phyloP scores from a whole-genome alignment of 257 asterid genomes.

The Eucommia ulmoides region DNA sequence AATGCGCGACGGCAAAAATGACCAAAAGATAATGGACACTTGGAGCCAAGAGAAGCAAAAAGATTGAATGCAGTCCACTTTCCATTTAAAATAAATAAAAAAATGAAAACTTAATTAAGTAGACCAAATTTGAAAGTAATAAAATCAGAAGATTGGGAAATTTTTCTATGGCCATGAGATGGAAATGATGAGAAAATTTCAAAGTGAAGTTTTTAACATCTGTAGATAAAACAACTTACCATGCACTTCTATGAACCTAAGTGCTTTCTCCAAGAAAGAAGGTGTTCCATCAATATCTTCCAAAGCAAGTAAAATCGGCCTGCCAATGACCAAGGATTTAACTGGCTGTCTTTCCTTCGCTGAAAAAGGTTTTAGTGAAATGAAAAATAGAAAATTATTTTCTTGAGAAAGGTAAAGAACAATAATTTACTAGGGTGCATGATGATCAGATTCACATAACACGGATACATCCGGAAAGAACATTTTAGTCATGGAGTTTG shows the following conservation, averaged over 20 bases:
- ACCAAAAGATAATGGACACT: no score
- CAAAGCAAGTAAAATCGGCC: slow-evolving; percentile 92
- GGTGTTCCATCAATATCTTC: slow-evolving; percentile 98
- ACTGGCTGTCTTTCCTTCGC: slow-evolving; percentile 68
- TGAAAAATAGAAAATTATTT: no score
- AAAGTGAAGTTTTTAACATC: background rate
- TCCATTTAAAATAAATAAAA: no score
- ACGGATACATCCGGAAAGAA: no score
- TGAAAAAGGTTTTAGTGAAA: slow-evolving; percentile 9
- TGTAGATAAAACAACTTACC: slow-evolving; percentile 39
- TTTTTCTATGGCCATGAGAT: background rate
- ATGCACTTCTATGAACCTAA: slow-evolving; percentile 71
- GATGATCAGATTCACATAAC: background rate
- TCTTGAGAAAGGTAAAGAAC: no score
- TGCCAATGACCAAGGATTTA: slow-evolving; percentile 74
- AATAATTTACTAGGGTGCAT: background rate
- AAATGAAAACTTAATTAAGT: no score
- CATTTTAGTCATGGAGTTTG: no score
- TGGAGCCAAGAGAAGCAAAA: no score
- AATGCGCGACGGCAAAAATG: no score
- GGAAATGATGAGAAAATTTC: background rate
- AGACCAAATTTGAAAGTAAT: background rate
- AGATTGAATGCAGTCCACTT: no score
- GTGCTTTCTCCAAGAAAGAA: slow-evolving; percentile 95
- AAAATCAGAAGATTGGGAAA: background rate